Percentiles rank a stretch among this genome's conserved stretches.
phyloP scores from a whole-genome alignment of 169 alveolate genomes.

The Plasmodium malariae region DNA sequence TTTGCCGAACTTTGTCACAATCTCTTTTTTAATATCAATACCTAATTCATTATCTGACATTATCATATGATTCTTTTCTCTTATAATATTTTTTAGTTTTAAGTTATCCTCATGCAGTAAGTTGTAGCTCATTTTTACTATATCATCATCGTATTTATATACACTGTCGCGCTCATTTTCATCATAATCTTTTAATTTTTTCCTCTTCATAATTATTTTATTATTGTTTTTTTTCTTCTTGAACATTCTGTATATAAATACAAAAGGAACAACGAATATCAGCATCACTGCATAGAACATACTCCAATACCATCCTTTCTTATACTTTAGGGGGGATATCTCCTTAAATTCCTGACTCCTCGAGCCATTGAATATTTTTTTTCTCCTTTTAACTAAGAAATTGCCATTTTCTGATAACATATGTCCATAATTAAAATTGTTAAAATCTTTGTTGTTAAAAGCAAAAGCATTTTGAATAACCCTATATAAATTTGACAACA shows the following conservation, averaged over 20 bases:
- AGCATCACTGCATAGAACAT: slow-evolving; percentile 49
- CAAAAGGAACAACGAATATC: slow-evolving; percentile 47
- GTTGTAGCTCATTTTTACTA: not conserved
- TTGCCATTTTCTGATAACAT: slow-evolving; percentile 14
- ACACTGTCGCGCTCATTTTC: slow-evolving; percentile 23
- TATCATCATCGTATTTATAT: not conserved
- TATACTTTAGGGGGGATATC: slow-evolving; percentile 20
- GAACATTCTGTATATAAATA: slow-evolving; percentile 49
- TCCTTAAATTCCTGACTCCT: slow-evolving; percentile 40
- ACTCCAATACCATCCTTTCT: slow-evolving; percentile 68
- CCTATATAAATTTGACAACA: slow-evolving; percentile 37
- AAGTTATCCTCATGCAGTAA: slow-evolving; percentile 22
- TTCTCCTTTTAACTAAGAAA: slow-evolving; percentile 40
- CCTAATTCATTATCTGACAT: slow-evolving; percentile 16
- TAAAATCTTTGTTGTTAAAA: slow-evolving; percentile 34
- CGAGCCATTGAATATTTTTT: slow-evolving; percentile 3
- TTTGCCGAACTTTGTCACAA: not conserved
- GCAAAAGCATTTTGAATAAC: slow-evolving; percentile 41
- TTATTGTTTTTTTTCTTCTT: slow-evolving; percentile 37
- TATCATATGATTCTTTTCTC: not conserved
- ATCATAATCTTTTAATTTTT: slow-evolving; percentile 44
- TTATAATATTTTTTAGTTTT: slow-evolving; percentile 5
- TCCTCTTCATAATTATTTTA: slow-evolving; percentile 30
- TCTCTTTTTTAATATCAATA: slow-evolving; percentile 5
- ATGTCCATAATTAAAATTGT: slow-evolving; percentile 10